Conservation (phyloP, 75 land plant genomes). For the Cupressus sempervirens region DNA sequence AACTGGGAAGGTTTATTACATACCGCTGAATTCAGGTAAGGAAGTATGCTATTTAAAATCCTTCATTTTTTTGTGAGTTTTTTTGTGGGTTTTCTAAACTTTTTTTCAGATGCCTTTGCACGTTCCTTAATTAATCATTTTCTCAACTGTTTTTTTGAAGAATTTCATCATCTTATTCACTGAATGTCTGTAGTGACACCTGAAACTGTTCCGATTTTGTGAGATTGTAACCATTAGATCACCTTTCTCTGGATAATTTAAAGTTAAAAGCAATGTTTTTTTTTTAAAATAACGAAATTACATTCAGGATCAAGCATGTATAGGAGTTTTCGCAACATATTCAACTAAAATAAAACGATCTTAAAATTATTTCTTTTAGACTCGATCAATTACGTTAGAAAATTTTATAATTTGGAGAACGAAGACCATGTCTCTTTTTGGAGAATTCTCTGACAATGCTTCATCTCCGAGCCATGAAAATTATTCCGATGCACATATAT, state of each 20-base stretch:
- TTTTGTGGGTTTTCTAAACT: background rate
- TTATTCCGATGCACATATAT: background rate
- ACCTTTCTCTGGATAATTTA: background rate
- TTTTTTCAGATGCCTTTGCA: background rate
- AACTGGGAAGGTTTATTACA: conserved; percentile 47
- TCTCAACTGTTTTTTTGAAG: background rate
- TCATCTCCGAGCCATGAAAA: background rate
- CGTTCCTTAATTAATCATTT: background rate
- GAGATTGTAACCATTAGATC: background rate
- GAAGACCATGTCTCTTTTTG: background rate
- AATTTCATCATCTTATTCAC: background rate
- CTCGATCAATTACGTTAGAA: background rate
- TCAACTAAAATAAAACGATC: background rate
- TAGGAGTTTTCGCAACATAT: background rate
- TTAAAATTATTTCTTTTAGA: background rate
- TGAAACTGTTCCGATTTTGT: background rate
- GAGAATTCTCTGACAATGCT: background rate
- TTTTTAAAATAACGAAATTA: background rate
- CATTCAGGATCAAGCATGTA: background rate
- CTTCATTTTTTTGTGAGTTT: background rate
- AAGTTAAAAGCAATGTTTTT: background rate
- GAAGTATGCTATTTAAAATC: background rate
- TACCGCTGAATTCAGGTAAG: conserved; percentile 68
- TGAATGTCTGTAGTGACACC: background rate
- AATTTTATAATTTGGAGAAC: background rate